Conservation (phyloP, 441 rosid species). For the Hura crepitans region DNA sequence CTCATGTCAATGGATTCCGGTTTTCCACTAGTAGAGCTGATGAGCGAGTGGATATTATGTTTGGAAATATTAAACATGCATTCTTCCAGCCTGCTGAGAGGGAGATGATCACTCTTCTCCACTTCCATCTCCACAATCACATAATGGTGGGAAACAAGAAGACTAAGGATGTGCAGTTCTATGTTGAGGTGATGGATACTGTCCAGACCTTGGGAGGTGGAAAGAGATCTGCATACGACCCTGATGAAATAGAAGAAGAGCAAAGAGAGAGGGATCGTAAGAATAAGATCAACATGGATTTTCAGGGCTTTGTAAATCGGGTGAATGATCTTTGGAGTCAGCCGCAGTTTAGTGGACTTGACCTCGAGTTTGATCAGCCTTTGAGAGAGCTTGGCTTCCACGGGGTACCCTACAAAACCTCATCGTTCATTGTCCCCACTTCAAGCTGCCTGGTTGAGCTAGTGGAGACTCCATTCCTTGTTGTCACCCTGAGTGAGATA, state of each 20-base stretch:
- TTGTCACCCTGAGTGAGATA: conserved; percentile 74
- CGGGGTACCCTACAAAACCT: conserved; percentile 75
- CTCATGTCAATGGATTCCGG: conserved; percentile 73
- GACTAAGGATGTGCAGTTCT: conserved; percentile 88
- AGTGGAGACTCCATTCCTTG: conserved; percentile 72
- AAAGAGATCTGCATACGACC: conserved; percentile 86
- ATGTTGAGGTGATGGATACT: conserved; percentile 79
- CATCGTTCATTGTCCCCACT: conserved; percentile 77
- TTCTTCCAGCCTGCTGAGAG: conserved; percentile 91
- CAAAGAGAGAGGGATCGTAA: conserved; percentile 78
- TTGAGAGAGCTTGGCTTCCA: conserved; percentile 83
- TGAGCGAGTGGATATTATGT: conserved; percentile 75
- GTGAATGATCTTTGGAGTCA: conserved; percentile 84
- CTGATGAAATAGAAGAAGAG: conserved; percentile 92
- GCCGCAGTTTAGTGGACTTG: conserved; percentile 58
- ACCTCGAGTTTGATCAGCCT: conserved; percentile 93
- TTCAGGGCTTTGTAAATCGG: conserved; percentile 70
- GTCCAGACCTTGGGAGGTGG: conserved; percentile 82
- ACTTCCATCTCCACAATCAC: conserved; percentile 82
- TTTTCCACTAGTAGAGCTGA: conserved; percentile 64
- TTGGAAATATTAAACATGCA: conserved; percentile 71
- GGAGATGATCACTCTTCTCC: conserved; percentile 82
- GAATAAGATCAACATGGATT: conserved; percentile 81
- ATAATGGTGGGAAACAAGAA: conserved; percentile 88
- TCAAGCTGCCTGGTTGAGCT: conserved; percentile 90